These are phyloP conservation scores for Zygosaccharomyces pseudobailii DNA, from an alignment of 1,139 yeast species.

Conservation along the genomic window DNA sequence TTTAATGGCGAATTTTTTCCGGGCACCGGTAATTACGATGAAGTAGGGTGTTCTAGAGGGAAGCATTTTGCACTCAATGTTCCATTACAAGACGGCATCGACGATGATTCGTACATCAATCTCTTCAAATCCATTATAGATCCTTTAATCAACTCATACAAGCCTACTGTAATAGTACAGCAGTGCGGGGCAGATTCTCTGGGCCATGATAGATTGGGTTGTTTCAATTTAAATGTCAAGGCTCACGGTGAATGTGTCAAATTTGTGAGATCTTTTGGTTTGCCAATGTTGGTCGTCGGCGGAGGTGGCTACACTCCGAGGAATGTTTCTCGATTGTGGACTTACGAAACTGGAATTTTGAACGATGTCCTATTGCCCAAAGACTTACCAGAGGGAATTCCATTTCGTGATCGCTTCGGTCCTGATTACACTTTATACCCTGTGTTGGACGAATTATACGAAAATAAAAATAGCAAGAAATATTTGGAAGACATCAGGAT, in stretches of 20 bases:
- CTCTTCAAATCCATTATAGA: conserved; percentile 81
- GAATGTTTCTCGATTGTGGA: conserved; percentile 91
- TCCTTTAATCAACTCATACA: conserved; percentile 74
- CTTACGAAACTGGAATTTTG: conserved; percentile 86
- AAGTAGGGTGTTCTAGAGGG: conserved; percentile 82
- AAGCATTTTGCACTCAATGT: conserved; percentile 83
- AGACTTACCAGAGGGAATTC: conserved; percentile 71
- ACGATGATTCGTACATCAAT: conserved; percentile 80
- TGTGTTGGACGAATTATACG: conserved; percentile 78
- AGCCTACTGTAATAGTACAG: conserved; percentile 88
- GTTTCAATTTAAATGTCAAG: conserved; percentile 81
- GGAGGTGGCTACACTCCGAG: conserved; percentile 98
- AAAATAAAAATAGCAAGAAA: conserved; percentile 80
- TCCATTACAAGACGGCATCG: conserved; percentile 94
- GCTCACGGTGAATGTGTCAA: conserved; percentile 96
- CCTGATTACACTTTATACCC: conserved; percentile 93
- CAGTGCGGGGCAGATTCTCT: conserved; percentile 98
- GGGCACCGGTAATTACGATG: conserved; percentile 88
- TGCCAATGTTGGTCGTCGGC: conserved; percentile 88
- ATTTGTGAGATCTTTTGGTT: conserved; percentile 76
- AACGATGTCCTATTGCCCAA: conserved; percentile 73
- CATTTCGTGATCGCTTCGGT: conserved; percentile 84
- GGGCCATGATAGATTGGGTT: conserved; percentile 89
- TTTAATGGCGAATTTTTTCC: conserved; percentile 96
- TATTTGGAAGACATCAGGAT: conserved; percentile 76